Percentiles rank a stretch among this genome's conserved stretches.
Evolutionary conservation across 139 green algal genomes (phyloP).

Genomic region (Ettlia oleoabundans): DNA sequence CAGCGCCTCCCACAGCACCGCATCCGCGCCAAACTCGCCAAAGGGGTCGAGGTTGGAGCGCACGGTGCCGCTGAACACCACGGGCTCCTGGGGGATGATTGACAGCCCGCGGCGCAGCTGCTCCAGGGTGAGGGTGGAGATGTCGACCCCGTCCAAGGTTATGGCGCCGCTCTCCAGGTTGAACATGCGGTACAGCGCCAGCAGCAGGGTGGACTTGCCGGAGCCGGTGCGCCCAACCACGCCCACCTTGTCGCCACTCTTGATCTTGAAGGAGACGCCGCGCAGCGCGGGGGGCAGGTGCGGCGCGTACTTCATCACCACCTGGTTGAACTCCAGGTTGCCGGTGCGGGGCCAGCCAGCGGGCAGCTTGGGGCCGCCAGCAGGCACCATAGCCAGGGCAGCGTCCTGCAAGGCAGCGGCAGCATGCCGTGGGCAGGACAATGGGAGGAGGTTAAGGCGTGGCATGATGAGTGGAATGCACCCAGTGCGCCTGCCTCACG

Average conservation of each 20-base stretch:
- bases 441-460: not conserved
- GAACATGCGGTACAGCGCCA: conserved; percentile 68
- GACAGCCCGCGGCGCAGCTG: conserved; percentile 69
- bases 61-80: conserved; percentile 94
- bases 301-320: conserved; percentile 85
- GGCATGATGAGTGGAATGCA: not conserved
- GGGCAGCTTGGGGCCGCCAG: conserved; percentile 17
- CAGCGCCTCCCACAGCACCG: conserved; percentile 51
- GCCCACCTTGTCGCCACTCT: conserved; percentile 28
- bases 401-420: not conserved
- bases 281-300: conserved; percentile 86
- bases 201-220: conserved; percentile 72
- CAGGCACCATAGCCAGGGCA: not conserved
- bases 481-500: too few relatives aligned
- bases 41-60: conserved; percentile 96
- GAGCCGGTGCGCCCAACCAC: conserved; percentile 65
- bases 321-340: conserved; percentile 58
- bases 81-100: conserved; percentile 83
- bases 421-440: not conserved
- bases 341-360: conserved; percentile 53
- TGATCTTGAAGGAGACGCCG: conserved; percentile 76
- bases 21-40: conserved; percentile 50
- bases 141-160: conserved; percentile 91
- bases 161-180: conserved; percentile 82
- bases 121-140: conserved; percentile 72